Evolutionary conservation across 2,329 filamentous ascomycete species (phyloP), one percentile per base, ranked within the genome.

Genomic region (Penicillium italicum): DNA sequence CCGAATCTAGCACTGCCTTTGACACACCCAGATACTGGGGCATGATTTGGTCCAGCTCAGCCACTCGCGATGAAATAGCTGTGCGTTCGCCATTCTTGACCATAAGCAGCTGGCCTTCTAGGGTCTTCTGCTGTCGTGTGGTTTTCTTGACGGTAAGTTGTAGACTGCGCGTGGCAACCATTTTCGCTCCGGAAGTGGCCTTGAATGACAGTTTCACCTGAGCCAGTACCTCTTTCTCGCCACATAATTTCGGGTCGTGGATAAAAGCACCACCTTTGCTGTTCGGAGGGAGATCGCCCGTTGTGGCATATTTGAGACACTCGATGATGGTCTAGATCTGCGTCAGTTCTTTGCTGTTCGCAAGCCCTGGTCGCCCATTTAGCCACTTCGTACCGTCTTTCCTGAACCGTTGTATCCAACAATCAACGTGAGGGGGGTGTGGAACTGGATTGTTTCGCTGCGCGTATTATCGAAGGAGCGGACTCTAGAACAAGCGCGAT

Each of bases 401-500:
- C 94, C 94, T 1, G 93, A 97, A 53, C 94, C 94, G 77, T 99
- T 99, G 75, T 91, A 90, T 56, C 94, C 94, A 56, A 99, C 95
- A 64, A 99, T 99, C 59, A 99, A 82, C 12, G 94, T 99, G 54
- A 99, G 82, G 26, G 94, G 95, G 0, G 90, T 88, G 62, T 91
- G 86, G 73, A 99, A 97, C 64, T 88, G 82, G 59, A 97, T 96
- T 36, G 84, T 87, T 75, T 97, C 89, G 62, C 82, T 82, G 57
- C 82, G 79, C 41, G 81, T 80, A 62, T 89, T 88, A 73, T 88
- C 89, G 72, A 97, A 97, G 55, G 93, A 97, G 65, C 93, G 90
- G 64, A 90, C 80, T 71, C 85, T 85, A 62, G 9, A 54, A 56
- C 5, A 16, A 43, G 24, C 41, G 37, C 8, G 37, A 24, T 28